These are phyloP conservation scores for Phytophthora europaea DNA, from an alignment of 352 stramenopile genomes.

Conservation along the genomic window DNA sequence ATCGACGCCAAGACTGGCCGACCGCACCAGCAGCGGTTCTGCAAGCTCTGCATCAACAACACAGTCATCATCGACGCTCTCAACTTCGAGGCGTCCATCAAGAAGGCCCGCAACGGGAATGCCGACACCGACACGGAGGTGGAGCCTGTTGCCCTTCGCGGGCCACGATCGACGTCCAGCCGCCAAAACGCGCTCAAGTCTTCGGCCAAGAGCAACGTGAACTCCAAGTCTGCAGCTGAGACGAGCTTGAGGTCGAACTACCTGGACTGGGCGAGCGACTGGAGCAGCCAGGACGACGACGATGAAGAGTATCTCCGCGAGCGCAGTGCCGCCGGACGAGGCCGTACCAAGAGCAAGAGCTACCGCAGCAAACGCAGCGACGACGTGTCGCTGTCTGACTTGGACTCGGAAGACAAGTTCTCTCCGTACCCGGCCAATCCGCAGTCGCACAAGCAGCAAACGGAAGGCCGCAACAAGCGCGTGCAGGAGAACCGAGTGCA, in stretches of 20 bases:
- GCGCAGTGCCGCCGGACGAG: conserved; percentile 8
- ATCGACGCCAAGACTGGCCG: conserved; percentile 49
- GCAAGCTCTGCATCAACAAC: conserved; percentile 56
- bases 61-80: conserved; percentile 42
- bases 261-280: conserved; percentile 47
- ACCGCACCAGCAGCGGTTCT: conserved; percentile 54
- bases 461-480: conserved; percentile 46
- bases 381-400: conserved; percentile 41
- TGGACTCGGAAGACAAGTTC: conserved; percentile 48
- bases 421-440: conserved; percentile 40
- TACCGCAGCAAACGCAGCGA: conserved; percentile 27
- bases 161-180: conserved; percentile 19
- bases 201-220: conserved; percentile 12
- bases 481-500: conserved; percentile 41
- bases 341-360: conserved; percentile 30
- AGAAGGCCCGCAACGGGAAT: conserved; percentile 24
- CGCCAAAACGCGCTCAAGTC: conserved; percentile 34
- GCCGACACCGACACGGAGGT: conserved; percentile 35
- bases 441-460: conserved; percentile 34
- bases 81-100: conserved; percentile 44
- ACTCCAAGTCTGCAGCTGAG: conserved; percentile 36
- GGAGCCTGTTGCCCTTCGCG: conserved; percentile 22
- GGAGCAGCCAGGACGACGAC: conserved; percentile 50
- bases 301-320: conserved; percentile 48
- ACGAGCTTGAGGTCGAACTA: conserved; percentile 48